These are phyloP conservation scores for Xylaria arbuscula DNA, from an alignment of 2,329 filamentous ascomycete species.

Conservation along the genomic window DNA sequence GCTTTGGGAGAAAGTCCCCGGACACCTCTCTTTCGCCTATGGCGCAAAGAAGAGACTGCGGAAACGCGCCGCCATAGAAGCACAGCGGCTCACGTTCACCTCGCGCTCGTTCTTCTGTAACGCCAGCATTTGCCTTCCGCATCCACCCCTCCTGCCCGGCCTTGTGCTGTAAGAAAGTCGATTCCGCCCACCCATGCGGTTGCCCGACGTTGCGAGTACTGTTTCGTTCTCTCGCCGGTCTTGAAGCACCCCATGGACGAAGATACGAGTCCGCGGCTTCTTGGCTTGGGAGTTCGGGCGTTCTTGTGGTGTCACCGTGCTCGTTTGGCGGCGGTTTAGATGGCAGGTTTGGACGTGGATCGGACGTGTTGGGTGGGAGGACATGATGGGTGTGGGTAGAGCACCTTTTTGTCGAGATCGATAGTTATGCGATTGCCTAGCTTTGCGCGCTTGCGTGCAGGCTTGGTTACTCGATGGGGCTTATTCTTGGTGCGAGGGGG, in stretches of 20 bases:
- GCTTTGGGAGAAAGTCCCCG: constrained; percentile 99
- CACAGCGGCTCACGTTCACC: constrained; percentile 84
- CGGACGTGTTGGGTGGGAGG: constrained; percentile 51
- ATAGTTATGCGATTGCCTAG: constrained; percentile 98
- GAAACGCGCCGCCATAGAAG: constrained; percentile 99
- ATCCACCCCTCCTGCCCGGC: constrained; percentile 56
- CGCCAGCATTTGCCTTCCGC: constrained; percentile 42
- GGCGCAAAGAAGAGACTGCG: constrained; percentile 67
- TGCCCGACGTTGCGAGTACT: constrained; percentile 29
- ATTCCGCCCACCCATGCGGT: constrained; percentile 37
- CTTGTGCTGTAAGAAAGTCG: constrained; percentile 41
- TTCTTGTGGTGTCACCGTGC: constrained; percentile 36
- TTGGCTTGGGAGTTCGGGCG: constrained; percentile 46
- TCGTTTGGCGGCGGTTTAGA: constrained; percentile 39
- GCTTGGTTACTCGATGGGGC: constrained; percentile 99
- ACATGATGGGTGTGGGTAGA: constrained; percentile 64
- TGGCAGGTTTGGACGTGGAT: constrained; percentile 50
- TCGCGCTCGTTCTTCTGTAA: constrained; percentile 62
- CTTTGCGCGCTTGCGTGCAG: constrained; percentile 45
- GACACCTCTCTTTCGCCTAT: constrained; percentile 66
- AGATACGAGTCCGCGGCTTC: constrained; percentile 84
- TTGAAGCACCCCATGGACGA: constrained; percentile 74
- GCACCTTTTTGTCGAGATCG: constrained; percentile 84
- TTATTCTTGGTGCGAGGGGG: constrained; percentile 99
- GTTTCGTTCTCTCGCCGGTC: constrained; percentile 44